Evolutionary conservation across 805 yeast species (phyloP).

Genomic region (Cyberlindnera euphorbiae): DNA sequence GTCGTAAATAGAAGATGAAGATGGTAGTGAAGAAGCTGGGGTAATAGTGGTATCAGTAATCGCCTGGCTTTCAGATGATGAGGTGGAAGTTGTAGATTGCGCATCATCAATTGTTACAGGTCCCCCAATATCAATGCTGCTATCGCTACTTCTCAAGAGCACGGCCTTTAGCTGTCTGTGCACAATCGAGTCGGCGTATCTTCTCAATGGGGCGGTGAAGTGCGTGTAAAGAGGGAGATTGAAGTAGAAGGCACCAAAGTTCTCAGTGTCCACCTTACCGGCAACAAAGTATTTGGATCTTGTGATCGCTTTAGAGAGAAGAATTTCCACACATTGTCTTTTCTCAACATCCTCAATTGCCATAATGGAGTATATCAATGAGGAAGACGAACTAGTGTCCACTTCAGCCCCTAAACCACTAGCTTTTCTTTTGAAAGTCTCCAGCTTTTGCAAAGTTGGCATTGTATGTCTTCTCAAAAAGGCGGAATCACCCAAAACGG

Average conservation of each 20-base stretch:
- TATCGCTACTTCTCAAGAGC: constrained; percentile 27
- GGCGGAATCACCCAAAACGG: constrained; percentile 74
- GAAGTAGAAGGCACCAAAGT: constrained; percentile 72
- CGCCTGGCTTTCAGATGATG: too few relatives aligned
- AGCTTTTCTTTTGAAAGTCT: constrained; percentile 69
- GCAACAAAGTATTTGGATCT: constrained; percentile 87
- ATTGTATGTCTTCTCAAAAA: constrained; percentile 82
- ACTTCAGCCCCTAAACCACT: constrained; percentile 59
- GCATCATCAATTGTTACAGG: too few relatives aligned
- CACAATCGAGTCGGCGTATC: constrained; percentile 89
- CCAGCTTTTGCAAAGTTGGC: constrained; percentile 79
- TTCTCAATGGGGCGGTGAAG: constrained; percentile 85
- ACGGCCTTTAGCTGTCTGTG: constrained; percentile 84
- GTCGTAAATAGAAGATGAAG: constrained; percentile 35
- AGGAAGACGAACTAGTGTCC: constrained; percentile 69
- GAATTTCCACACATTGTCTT: constrained; percentile 72
- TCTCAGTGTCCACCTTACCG: constrained; percentile 78
- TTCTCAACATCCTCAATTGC: constrained; percentile 54
- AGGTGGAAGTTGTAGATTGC: too few relatives aligned
- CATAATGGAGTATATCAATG: constrained; percentile 68
- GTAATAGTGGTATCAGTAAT: too few relatives aligned
- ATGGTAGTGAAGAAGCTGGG: too few relatives aligned
- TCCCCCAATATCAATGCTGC: constrained; percentile 2
- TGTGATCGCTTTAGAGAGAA: constrained; percentile 74
- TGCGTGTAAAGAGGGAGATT: constrained; percentile 87